Percentiles rank a stretch among this genome's conserved stretches.
Conservation (phyloP, 768 basidiomycete genomes). For the Pseudohyphozyma bogoriensis region DNA sequence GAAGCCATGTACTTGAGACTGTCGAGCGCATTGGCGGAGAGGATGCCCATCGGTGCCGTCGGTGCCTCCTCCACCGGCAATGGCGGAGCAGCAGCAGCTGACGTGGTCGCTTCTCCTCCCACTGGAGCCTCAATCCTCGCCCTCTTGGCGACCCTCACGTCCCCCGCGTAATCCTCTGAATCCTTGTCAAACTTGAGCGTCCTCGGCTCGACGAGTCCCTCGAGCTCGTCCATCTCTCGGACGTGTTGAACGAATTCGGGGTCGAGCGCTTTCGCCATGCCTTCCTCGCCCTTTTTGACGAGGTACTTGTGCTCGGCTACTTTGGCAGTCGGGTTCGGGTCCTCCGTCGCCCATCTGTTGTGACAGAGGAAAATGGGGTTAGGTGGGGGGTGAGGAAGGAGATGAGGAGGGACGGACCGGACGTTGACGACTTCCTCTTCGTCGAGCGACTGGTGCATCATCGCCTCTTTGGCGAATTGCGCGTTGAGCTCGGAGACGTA, state of each 20-base stretch:
- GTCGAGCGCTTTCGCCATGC: conserved; percentile 72
- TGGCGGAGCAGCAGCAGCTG: conserved; percentile 35
- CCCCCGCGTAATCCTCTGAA: conserved; percentile 37
- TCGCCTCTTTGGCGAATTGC: conserved; percentile 95
- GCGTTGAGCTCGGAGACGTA: conserved; percentile 76
- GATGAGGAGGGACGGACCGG: conserved; percentile 41
- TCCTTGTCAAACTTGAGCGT: conserved; percentile 24
- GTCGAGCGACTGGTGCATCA: conserved; percentile 96
- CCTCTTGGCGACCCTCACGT: conserved; percentile 31
- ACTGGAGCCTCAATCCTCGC: conserved; percentile 34
- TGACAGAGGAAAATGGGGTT: neutral
- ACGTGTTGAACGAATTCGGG: conserved; percentile 81
- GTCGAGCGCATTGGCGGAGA: conserved; percentile 76
- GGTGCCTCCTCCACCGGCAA: conserved; percentile 30
- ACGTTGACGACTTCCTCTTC: conserved; percentile 90
- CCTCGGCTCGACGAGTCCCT: conserved; percentile 39
- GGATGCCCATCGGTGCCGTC: conserved; percentile 45
- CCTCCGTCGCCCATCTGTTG: conserved; percentile 86
- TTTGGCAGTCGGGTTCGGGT: conserved; percentile 88
- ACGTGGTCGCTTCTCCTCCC: conserved; percentile 26
- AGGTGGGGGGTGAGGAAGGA: neutral
- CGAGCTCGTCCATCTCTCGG: conserved; percentile 71
- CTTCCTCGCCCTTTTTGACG: conserved; percentile 73
- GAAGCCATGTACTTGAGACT: conserved; percentile 85
- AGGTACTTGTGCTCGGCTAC: conserved; percentile 72